A percentile compares a stretch with the other conserved stretches of the same genome.
Evolutionary conservation across 768 basidiomycete species (phyloP).

Genomic region (Russula sp.): DNA sequence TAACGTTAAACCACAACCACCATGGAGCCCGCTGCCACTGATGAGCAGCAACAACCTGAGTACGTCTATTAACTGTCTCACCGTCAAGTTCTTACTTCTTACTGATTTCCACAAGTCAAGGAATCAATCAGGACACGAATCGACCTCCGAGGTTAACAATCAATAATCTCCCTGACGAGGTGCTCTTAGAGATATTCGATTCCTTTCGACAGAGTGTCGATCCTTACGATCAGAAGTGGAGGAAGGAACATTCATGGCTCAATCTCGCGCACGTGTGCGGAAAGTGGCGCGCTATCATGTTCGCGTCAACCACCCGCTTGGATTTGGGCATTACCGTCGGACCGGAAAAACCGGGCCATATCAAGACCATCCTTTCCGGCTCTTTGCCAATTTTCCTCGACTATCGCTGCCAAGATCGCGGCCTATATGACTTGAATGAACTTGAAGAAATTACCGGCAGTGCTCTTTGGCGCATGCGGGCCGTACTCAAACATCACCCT

Average conservation of each 20-base stretch:
- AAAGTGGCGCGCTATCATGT: conserved; percentile 7
- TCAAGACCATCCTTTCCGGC: background rate
- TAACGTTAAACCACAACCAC: too few species aligned
- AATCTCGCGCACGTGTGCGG: conserved; percentile 12
- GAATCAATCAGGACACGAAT: background rate
- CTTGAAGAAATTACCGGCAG: background rate
- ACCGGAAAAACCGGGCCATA: background rate
- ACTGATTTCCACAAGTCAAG: background rate
- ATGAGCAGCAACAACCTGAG: background rate
- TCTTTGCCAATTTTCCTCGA: background rate
- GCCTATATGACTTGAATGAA: too few species aligned
- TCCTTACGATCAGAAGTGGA: background rate
- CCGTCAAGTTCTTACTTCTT: background rate
- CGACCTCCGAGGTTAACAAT: background rate
- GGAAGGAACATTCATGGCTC: conserved; percentile 29
- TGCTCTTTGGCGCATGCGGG: background rate
- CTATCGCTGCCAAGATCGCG: background rate
- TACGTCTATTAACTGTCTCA: background rate
- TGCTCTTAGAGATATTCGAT: background rate
- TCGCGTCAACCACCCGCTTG: background rate
- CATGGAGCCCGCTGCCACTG: background rate
- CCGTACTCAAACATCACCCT: background rate
- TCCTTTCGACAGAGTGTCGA: background rate
- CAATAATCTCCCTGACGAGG: background rate
- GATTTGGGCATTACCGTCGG: background rate